Conservation (phyloP, 352 stramenopile genomes). For the Globisporangium paddicum region DNA sequence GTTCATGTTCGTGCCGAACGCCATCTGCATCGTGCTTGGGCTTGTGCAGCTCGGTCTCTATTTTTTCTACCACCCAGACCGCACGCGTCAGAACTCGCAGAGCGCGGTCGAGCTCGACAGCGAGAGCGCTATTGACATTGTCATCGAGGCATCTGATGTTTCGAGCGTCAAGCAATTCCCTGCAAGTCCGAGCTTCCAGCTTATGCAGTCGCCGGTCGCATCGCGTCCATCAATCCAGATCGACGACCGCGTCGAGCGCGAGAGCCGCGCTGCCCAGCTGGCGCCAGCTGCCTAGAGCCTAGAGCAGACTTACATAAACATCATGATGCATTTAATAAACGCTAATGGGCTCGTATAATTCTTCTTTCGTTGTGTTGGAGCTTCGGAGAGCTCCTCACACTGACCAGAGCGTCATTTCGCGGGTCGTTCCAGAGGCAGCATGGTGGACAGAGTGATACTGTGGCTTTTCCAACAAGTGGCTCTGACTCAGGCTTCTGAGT, state of each 20-base stretch:
- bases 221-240: neutral
- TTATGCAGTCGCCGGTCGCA: constrained; percentile 17
- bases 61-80: neutral
- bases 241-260: neutral
- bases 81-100: constrained; percentile 2
- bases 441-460: too few relatives aligned
- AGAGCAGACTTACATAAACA: too few relatives aligned
- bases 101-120: constrained; percentile 22
- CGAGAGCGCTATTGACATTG: constrained; percentile 20
- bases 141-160: constrained; percentile 20
- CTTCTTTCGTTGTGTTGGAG: too few relatives aligned
- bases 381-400: too few relatives aligned
- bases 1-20: constrained; percentile 48
- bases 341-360: too few relatives aligned
- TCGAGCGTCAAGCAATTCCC: constrained; percentile 31
- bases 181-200: neutral
- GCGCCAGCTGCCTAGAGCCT: neutral
- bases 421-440: too few relatives aligned
- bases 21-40: constrained; percentile 31
- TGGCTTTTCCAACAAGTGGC: too few relatives aligned
- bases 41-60: neutral
- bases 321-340: too few relatives aligned
- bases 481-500: too few relatives aligned
- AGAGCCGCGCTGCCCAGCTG: neutral
- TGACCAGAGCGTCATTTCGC: too few relatives aligned